These are phyloP conservation scores for Cyclotella sp. DNA, from an alignment of 108 stramenopile genomes.

Conservation along the genomic window DNA sequence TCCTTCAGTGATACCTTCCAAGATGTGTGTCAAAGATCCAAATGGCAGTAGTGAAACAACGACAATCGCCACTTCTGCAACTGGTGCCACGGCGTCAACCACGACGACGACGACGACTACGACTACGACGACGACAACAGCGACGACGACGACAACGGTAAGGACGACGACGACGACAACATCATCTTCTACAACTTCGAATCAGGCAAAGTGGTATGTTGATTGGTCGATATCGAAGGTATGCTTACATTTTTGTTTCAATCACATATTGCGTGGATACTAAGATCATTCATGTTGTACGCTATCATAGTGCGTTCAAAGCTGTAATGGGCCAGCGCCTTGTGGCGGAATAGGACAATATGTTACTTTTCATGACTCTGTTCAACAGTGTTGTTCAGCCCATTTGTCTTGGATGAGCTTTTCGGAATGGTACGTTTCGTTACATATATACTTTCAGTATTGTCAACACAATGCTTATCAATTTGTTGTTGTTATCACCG, in stretches of 20 bases:
- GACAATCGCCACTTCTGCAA: conserved; percentile 12
- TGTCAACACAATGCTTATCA: background rate
- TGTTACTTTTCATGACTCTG: conserved; percentile 9
- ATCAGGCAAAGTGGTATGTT: conserved; percentile 17
- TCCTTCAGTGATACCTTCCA: background rate
- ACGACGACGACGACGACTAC: conserved; percentile 14
- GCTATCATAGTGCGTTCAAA: conserved; percentile 7
- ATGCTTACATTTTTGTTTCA: background rate
- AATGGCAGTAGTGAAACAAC: background rate
- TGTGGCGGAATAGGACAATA: conserved; percentile 12
- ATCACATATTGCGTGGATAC: background rate
- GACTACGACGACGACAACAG: conserved; percentile 16
- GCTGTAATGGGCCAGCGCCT: conserved; percentile 4
- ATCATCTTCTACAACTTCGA: conserved; percentile 4
- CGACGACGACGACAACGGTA: conserved; percentile 7
- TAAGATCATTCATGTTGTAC: background rate
- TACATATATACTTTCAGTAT: background rate
- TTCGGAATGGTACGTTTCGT: background rate
- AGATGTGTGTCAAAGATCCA: conserved; percentile 20
- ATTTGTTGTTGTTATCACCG: background rate
- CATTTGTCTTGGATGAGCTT: conserved; percentile 18
- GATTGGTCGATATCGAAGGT: conserved; percentile 17
- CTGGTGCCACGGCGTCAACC: background rate
- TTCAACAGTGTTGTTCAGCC: conserved; percentile 13
- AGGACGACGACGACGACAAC: conserved; percentile 7